Evolutionary conservation across 2,329 filamentous ascomycete species (phyloP), one percentile per base, ranked within the genome.

Genomic region (Furcasterigmium sp.): DNA sequence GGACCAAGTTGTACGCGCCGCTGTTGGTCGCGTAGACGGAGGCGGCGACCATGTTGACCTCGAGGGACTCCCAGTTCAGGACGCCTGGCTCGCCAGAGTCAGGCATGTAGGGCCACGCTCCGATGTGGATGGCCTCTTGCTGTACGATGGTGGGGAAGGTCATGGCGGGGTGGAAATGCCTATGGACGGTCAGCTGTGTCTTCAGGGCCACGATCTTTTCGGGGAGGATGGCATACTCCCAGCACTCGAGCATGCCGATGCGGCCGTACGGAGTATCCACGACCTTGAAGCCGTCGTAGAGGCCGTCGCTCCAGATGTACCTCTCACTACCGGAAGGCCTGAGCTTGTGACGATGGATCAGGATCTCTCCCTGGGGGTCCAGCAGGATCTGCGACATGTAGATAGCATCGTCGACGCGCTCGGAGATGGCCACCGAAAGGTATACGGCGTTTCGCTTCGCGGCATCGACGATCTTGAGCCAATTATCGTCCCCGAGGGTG

Each of bases 261-360:
- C 63, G 63, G 2, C 66, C 69, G 25, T 67, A 62, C 46, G 60
- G 48, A 20, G 59, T 48, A 29, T 69, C 59, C 1, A 57, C 64
- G 2, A 75, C 71, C 5, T 55, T 51, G 5, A 76, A 51, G 14
- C 60, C 63, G 4, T 61, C 52, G 1, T 60, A 66, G 0, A 56
- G 54, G 0, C 65, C 66, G 30, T 77, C 73, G 1, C 72, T 73
- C 23, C 69, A 77, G 13, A 76, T 49, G 2, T 67, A 69, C 1
- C 70, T 63, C 52, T 77, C 73, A 58, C 76, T 67, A 41, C 76
- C 72, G 0, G 71, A 76, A 0, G 72, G 66, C 50, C 76, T 75
- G 47, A 76, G 59, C 56, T 78, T 77, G 18, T 69, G 63, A 2
- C 70, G 65, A 30, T 64, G 57, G 5, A 62, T 51, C 7, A 60